These are phyloP conservation scores for Tetrapisispora phaffii DNA, from an alignment of 805 yeast genomes.

Conservation along the genomic window DNA sequence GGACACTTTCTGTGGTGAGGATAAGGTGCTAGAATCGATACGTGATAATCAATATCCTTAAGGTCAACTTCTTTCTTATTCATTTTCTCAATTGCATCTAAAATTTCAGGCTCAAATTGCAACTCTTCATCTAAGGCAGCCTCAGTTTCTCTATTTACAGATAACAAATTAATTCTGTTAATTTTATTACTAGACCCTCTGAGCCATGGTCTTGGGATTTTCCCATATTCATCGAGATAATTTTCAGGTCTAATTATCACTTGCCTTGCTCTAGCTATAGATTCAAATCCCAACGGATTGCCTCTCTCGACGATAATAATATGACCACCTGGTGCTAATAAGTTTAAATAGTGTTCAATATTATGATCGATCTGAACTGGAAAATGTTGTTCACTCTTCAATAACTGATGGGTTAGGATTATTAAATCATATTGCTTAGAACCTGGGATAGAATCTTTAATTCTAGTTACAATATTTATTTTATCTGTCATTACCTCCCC, in stretches of 20 bases:
- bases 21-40: conserved; percentile 80
- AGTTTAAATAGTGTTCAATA: conserved; percentile 45
- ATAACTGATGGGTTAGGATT: conserved; percentile 70
- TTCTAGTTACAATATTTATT: conserved; percentile 44
- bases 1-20: conserved; percentile 84
- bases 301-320: conserved; percentile 81
- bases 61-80: conserved; percentile 7
- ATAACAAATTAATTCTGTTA: neutral
- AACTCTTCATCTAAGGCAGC: conserved; percentile 35
- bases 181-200: conserved; percentile 35
- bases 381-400: conserved; percentile 48
- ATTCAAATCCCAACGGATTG: conserved; percentile 79
- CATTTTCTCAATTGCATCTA: conserved; percentile 11
- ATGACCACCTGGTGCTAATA: conserved; percentile 71
- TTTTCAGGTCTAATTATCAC: conserved; percentile 79
- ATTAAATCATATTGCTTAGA: conserved; percentile 62
- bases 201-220: conserved; percentile 61
- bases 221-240: conserved; percentile 42
- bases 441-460: conserved; percentile 45
- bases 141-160: conserved; percentile 30
- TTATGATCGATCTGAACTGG: conserved; percentile 67
- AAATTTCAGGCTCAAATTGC: conserved; percentile 37
- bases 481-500: conserved; percentile 50
- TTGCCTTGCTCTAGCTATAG: conserved; percentile 83
- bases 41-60: conserved; percentile 36